Percentiles rank a stretch among this genome's conserved stretches.
Evolutionary conservation across 129 eudicot species (phyloP).

Genomic region (Tagetes patula): DNA sequence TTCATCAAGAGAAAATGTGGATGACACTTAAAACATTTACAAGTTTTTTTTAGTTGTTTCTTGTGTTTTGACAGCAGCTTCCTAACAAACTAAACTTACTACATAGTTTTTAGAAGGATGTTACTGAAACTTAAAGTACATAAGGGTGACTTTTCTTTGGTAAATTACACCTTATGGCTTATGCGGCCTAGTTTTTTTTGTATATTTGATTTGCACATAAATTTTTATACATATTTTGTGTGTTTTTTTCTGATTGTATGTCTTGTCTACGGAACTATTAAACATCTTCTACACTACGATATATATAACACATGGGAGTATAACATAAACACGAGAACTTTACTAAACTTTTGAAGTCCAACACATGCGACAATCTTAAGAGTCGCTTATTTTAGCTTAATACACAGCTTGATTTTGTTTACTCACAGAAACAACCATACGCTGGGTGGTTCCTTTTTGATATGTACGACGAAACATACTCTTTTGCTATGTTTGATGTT

Average conservation of each 20-base stretch:
- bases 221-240: not conserved
- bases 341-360: constrained; percentile 6
- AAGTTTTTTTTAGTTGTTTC: not conserved
- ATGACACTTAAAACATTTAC: not conserved
- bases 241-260: not conserved
- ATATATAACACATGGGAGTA: too few relatives aligned
- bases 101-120: constrained; percentile 26
- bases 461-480: constrained; percentile 52
- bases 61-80: not conserved
- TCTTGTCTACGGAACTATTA: not conserved
- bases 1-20: constrained; percentile 32
- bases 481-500: constrained; percentile 34
- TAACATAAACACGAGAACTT: constrained; percentile 3
- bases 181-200: not conserved
- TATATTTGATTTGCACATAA: constrained; percentile 29
- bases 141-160: constrained; percentile 6
- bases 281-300: not conserved
- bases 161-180: not conserved
- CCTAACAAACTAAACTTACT: constrained; percentile 24
- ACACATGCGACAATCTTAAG: constrained; percentile 28
- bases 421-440: constrained; percentile 56
- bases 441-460: constrained; percentile 55
- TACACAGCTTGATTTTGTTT: constrained; percentile 14
- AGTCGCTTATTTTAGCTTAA: constrained; percentile 21
- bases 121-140: not conserved